These are phyloP conservation scores for Chaetomiaceae sp. DNA, from an alignment of 2,329 filamentous ascomycete genomes.

Conservation along the genomic window DNA sequence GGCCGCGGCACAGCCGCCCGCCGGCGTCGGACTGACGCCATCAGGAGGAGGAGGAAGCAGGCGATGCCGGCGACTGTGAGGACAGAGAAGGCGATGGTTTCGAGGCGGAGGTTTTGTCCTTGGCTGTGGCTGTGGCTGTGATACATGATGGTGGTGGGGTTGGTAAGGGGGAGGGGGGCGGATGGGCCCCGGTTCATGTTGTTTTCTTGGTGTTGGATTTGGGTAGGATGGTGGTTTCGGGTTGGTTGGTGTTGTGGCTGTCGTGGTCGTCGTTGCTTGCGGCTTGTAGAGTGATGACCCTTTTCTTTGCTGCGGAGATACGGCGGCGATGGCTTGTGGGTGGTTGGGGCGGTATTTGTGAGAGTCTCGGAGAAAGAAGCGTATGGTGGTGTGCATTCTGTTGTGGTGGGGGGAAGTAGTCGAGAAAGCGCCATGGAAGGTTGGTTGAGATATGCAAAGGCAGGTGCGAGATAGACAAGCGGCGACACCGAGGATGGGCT, in stretches of 20 bases:
- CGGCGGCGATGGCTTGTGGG: conserved; percentile 14
- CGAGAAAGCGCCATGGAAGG: neutral
- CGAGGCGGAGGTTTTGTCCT: conserved; percentile 29
- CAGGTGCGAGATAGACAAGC: neutral
- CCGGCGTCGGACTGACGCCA: neutral
- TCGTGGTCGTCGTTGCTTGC: neutral
- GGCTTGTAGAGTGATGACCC: neutral
- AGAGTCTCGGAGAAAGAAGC: neutral
- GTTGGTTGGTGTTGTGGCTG: neutral
- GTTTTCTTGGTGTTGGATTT: neutral
- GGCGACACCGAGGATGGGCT: too few relatives aligned
- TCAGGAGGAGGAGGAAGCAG: neutral
- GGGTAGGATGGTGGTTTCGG: neutral
- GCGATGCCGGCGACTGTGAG: conserved; percentile 19
- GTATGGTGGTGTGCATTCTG: too few relatives aligned
- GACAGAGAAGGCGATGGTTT: conserved; percentile 34
- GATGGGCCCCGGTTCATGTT: neutral
- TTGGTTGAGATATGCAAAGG: neutral
- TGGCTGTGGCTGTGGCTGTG: neutral
- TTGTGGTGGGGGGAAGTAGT: neutral
- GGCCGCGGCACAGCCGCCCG: too few relatives aligned
- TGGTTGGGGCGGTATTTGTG: conserved; percentile 1
- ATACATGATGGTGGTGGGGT: too few relatives aligned
- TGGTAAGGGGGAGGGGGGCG: neutral
- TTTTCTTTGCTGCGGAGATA: neutral